These are phyloP conservation scores for Flagelloscypha sp. DNA, from an alignment of 768 basidiomycete genomes.

Conservation along the genomic window DNA sequence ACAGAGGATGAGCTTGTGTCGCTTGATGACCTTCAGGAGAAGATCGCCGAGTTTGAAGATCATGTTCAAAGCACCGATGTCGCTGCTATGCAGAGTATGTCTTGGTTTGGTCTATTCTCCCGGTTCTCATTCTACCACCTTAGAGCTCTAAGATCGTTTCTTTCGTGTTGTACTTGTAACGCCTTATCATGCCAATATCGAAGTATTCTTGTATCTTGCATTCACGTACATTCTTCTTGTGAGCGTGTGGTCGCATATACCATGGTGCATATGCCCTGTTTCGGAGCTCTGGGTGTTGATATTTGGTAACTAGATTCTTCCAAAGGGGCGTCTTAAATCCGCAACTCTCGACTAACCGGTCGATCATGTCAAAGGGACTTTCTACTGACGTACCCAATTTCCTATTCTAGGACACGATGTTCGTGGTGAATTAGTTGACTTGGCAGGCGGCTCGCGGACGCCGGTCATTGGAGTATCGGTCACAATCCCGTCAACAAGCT, in stretches of 20 bases:
- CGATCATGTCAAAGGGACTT: too few relatives aligned
- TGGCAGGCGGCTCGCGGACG: too few relatives aligned
- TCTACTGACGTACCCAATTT: too few relatives aligned
- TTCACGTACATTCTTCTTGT: slow-evolving; percentile 12
- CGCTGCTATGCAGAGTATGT: slow-evolving; percentile 88
- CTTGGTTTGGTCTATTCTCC: neutral
- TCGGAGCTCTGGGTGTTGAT: slow-evolving; percentile 7
- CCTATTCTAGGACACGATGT: too few relatives aligned
- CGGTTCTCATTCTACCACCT: slow-evolving; percentile 13
- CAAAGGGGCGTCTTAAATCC: too few relatives aligned
- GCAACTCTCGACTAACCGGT: too few relatives aligned
- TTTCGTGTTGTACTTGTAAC: neutral
- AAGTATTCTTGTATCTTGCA: slow-evolving; percentile 10
- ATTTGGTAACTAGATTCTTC: too few relatives aligned
- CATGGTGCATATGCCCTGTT: slow-evolving; percentile 5
- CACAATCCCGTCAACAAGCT: too few relatives aligned
- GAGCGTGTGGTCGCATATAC: too few relatives aligned
- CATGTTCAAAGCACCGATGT: slow-evolving; percentile 88
- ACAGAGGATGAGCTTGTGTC: slow-evolving; percentile 94
- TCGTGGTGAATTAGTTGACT: too few relatives aligned
- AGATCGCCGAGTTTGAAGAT: slow-evolving; percentile 77
- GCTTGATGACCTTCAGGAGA: slow-evolving; percentile 87
- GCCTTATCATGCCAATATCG: slow-evolving; percentile 5
- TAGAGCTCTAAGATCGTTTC: slow-evolving; percentile 10
- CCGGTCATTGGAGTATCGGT: too few relatives aligned